Conservation (phyloP, 2,329 filamentous ascomycete genomes). For the Botrytis hyacinthi region DNA sequence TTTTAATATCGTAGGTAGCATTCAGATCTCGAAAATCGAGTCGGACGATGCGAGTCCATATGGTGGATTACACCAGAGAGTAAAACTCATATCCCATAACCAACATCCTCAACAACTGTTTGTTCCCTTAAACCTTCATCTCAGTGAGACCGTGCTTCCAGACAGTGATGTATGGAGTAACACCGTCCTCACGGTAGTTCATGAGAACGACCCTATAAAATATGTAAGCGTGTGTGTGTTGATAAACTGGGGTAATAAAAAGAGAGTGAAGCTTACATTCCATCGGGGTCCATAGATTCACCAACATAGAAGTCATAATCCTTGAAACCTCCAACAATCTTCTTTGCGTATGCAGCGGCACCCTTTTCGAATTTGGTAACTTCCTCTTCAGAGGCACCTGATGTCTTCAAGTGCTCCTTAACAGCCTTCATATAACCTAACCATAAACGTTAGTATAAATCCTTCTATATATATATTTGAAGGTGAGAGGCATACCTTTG, state of each 20-base stretch:
- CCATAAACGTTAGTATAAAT: background rate
- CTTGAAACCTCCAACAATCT: conserved; percentile 80
- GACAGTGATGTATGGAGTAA: conserved; percentile 83
- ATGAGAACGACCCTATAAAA: conserved; percentile 73
- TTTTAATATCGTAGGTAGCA: conserved; percentile 8
- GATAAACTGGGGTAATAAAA: background rate
- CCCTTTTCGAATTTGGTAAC: conserved; percentile 78
- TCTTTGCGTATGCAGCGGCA: conserved; percentile 73
- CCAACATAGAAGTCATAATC: conserved; percentile 94
- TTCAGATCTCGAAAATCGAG: conserved; percentile 12
- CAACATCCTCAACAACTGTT: background rate
- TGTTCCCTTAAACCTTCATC: conserved; percentile 77
- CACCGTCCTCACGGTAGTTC: conserved; percentile 96
- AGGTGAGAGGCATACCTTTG: conserved; percentile 63
- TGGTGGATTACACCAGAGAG: conserved; percentile 13
- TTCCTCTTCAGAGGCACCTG: conserved; percentile 59
- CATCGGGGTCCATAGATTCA: conserved; percentile 88
- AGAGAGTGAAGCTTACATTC: conserved; percentile 66
- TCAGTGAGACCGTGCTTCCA: conserved; percentile 93
- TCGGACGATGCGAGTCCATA: conserved; percentile 1
- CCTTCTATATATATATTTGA: background rate
- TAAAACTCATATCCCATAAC: background rate
- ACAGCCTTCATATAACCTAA: conserved; percentile 89
- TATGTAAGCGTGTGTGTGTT: conserved; percentile 16
- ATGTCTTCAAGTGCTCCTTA: conserved; percentile 66